These are phyloP conservation scores for Falciphora oryzae DNA, from an alignment of 2,329 filamentous ascomycete genomes.

Conservation along the genomic window DNA sequence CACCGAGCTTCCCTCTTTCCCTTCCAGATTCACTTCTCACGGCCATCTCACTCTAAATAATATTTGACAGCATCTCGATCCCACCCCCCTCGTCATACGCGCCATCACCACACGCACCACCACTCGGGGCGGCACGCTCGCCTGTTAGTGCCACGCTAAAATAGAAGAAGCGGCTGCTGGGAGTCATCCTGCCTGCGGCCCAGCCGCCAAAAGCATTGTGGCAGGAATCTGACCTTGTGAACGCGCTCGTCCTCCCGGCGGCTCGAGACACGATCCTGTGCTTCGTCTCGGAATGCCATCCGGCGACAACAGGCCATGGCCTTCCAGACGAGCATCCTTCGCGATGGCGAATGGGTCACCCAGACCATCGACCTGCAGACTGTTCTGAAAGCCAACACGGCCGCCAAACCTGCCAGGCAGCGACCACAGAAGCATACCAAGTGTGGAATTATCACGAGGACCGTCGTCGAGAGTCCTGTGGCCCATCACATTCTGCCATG, in stretches of 20 bases:
- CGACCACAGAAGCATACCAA: constrained; percentile 37
- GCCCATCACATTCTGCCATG: constrained; percentile 74
- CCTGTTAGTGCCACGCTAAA: background rate
- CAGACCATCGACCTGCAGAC: constrained; percentile 41
- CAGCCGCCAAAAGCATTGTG: background rate
- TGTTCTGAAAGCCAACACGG: constrained; percentile 33
- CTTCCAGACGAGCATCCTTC: constrained; percentile 49
- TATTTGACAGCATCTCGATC: background rate
- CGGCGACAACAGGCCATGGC: constrained; percentile 29
- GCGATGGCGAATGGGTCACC: constrained; percentile 52
- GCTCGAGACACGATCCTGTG: background rate
- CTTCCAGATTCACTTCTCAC: background rate
- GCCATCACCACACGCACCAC: background rate
- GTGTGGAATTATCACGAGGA: constrained; percentile 72
- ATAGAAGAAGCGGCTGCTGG: background rate
- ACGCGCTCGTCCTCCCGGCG: background rate
- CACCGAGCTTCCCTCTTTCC: background rate
- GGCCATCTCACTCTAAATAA: background rate
- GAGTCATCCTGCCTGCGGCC: too few relatives aligned
- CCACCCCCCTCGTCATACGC: background rate
- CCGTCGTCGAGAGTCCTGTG: constrained; percentile 69
- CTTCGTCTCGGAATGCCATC: background rate
- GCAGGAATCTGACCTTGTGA: background rate
- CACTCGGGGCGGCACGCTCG: background rate
- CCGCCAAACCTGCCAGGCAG: constrained; percentile 25